Evolutionary conservation across 2,329 filamentous ascomycete species (phyloP).

Genomic region (Acephala macrosclerotiorum): DNA sequence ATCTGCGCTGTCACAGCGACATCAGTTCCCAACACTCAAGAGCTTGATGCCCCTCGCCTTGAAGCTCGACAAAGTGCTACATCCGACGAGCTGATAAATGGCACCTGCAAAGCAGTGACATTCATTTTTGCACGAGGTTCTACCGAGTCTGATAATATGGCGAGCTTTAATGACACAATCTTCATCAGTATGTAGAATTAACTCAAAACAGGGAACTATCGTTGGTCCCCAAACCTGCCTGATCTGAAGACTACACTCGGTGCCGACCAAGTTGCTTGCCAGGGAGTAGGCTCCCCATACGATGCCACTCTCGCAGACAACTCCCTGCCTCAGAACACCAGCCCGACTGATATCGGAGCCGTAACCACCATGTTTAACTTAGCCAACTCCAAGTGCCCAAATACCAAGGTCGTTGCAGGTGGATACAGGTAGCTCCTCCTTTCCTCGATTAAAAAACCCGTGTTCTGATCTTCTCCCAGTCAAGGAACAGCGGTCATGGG

Average conservation of each 20-base stretch:
- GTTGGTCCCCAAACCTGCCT: conserved; percentile 38
- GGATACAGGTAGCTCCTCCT: conserved; percentile 39
- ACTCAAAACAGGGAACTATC: conserved; percentile 31
- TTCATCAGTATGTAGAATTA: conserved; percentile 12
- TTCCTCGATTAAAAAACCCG: background rate
- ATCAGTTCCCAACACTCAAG: conserved; percentile 1
- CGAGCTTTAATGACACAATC: conserved; percentile 32
- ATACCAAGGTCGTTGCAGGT: conserved; percentile 46
- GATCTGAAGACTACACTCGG: conserved; percentile 32
- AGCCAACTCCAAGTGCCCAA: conserved; percentile 44
- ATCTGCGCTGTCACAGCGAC: conserved; percentile 11
- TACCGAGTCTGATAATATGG: conserved; percentile 54
- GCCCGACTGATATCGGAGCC: conserved; percentile 23
- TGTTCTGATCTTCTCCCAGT: conserved; percentile 22
- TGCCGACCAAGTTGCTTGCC: conserved; percentile 25
- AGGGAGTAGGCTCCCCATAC: conserved; percentile 43
- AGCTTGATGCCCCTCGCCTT: background rate
- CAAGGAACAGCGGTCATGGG: conserved; percentile 51
- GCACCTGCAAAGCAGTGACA: conserved; percentile 48
- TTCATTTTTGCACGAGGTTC: conserved; percentile 56
- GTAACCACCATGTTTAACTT: conserved; percentile 40
- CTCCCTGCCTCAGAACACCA: conserved; percentile 27
- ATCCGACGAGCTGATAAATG: conserved; percentile 14
- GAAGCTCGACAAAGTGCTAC: conserved; percentile 9
- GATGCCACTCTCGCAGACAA: conserved; percentile 29